Conservation (phyloP, 495 filamentous ascomycete species). For the Tuber indicum region DNA sequence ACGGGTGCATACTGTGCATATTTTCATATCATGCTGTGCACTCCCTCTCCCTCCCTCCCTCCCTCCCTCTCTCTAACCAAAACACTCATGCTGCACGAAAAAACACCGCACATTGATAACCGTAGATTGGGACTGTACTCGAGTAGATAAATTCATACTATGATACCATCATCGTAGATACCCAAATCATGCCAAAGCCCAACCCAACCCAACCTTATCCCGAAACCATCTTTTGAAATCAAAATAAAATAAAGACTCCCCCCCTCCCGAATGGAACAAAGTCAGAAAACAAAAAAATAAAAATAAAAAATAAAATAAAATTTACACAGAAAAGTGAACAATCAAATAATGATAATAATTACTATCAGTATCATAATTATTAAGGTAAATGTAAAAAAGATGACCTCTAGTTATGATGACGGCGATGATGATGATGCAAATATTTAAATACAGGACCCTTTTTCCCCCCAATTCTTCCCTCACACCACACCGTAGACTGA, state of each 20-base stretch:
- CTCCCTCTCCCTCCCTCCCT: background rate
- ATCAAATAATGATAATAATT: background rate
- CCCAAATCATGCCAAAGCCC: background rate
- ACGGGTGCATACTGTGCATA: background rate
- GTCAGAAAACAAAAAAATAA: background rate
- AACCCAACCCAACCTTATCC: background rate
- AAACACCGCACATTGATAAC: background rate
- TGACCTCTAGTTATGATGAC: conserved; percentile 5
- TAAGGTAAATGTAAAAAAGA: background rate
- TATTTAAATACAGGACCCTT: conserved; percentile 5
- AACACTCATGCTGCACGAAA: background rate
- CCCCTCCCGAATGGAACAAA: background rate
- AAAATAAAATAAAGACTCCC: background rate
- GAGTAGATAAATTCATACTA: background rate
- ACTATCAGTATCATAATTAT: background rate
- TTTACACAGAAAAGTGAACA: background rate
- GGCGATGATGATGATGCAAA: background rate
- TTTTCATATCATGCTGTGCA: background rate
- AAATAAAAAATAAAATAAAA: no score
- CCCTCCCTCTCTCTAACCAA: background rate
- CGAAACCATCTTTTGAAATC: background rate
- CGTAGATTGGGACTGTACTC: no score
- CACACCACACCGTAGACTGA: background rate
- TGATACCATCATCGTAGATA: background rate
- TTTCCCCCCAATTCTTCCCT: background rate